Evolutionary conservation across 106 monocot species (phyloP), one percentile per base, ranked within the genome.

Genomic region (Phalaenopsis equestris): DNA sequence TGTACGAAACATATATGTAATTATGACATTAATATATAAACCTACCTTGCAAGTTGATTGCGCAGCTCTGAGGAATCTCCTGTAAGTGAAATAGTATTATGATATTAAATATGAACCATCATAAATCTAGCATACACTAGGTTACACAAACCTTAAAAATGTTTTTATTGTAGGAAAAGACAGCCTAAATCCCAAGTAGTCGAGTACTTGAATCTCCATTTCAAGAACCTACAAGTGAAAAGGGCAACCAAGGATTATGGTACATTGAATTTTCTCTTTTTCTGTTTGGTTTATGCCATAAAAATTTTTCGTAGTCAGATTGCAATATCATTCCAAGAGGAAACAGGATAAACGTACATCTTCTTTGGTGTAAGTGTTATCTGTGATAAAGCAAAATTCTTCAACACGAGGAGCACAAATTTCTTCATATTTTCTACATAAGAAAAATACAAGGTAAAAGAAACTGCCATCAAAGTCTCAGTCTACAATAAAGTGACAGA

Each of bases 41-140:
- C 19, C 38, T 85, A 94, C 97, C 89, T 90, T 81, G 56, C 77
- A 78, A 42, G 84, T 89, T 80, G 89, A 81, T 80, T 92, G 92
- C 72, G 92, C 92, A 56, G 92, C 97, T 80, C 94, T 86, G 47
- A 98, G 83, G 77, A 91, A 98, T 87, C 97, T 89, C 91, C 96
- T 93, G 91, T 47, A 73, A 24, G 4, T 70, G 38, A 39, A 70
- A 38, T 70, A 70, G 70, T 5, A 70, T 36, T 19, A 39, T 2
- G 14, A 14, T 18, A 56, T 56, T 5, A 18, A 67, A 24, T 24
- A 39, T 36, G 10, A 70, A 36, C 70, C 70, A 39, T 36, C 39
- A 70, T 70, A 19, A 70, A 70, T 39, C 70, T 70, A 39, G 14
- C 1, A 39, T 15, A 79, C 56, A 79, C 24, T 23, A 48, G 17